Base-by-base conservation (phyloP, 2,329 filamentous ascomycete genomes). In the Scedosporium boydii region DNA sequence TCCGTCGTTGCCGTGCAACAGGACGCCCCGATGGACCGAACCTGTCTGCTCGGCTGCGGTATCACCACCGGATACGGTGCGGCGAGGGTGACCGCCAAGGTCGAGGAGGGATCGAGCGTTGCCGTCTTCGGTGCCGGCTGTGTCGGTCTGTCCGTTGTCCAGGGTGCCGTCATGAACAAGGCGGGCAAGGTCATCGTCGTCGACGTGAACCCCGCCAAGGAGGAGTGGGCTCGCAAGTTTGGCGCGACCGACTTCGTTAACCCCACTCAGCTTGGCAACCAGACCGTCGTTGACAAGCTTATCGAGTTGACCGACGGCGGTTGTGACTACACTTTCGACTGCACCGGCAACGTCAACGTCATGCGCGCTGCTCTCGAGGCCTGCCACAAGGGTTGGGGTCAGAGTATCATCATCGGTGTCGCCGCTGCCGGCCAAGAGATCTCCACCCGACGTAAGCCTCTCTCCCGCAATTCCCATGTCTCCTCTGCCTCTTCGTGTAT, bases 41-140 rank as follows among this genome's bases (percentile, higher is more conserved):
- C 93, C 60, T 99, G 95, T 77, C 80, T 99, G 77, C 86, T 99
- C 61, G 95, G 95, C 73, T 99, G 95, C 76, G 95, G 95, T 76
- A 98, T 99, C 81, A 99, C 95, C 65, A 99, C 95, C 42, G 95
- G 95, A 46, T 99, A 98, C 80, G 95, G 95, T 70, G 95, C 95
- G 12, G 95, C 95, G 59, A 87, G 90, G 67, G 93, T 96, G 73
- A 98, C 93, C 4, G 95, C 95, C 69, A 90, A 89, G 68, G 87
- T 98, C 34, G 93, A 98, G 78, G 85, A 92, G 77, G 93, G 93
- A 62, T 89, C 89, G 70, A 96, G 88, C 74, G 82, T 97, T 42
- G 95, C 93, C 68, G 81, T 99, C 72, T 99, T 99, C 73, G 95
- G 95, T 67, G 93, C 92, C 60, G 95, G 95, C 65, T 99, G 95